Conservation (phyloP, 768 basidiomycete species). For the Hygrophoropsis aurantiaca region DNA sequence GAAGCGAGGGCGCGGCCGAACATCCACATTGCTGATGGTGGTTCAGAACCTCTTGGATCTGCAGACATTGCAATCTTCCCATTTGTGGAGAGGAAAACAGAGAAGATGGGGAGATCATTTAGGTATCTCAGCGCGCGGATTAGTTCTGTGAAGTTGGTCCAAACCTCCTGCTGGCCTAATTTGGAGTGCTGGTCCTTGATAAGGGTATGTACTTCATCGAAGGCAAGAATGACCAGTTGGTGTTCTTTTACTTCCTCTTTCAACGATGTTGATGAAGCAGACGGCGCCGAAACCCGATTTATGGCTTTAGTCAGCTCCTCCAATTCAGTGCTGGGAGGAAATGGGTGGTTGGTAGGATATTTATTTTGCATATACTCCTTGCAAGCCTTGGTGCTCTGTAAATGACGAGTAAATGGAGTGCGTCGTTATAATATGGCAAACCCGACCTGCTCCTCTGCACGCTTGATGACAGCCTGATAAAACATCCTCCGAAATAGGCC, state of each 20-base stretch:
- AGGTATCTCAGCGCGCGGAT: conserved; percentile 5
- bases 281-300: no score
- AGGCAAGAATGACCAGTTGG: conserved; percentile 15
- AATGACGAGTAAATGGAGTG: no score
- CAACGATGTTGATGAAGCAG: no score
- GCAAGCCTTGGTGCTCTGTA: no score
- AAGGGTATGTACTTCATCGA: conserved; percentile 22
- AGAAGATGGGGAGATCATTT: conserved; percentile 12
- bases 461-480: neutral
- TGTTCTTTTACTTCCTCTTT: neutral
- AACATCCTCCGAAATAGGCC: conserved; percentile 1
- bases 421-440: no score
- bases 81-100: conserved; percentile 23
- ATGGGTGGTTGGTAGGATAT: neutral
- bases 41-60: conserved; percentile 7
- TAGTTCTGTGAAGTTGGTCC: conserved; percentile 7
- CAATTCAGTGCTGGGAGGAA: no score
- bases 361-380: neutral
- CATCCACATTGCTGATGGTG: conserved; percentile 10
- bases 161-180: neutral
- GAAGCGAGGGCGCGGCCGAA: no score
- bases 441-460: no score
- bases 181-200: neutral
- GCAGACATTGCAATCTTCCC: conserved; percentile 14
- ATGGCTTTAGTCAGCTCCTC: no score